Evolutionary conservation across 2,329 filamentous ascomycete species (phyloP).

Genomic region (Pseudogymnoascus sp.): DNA sequence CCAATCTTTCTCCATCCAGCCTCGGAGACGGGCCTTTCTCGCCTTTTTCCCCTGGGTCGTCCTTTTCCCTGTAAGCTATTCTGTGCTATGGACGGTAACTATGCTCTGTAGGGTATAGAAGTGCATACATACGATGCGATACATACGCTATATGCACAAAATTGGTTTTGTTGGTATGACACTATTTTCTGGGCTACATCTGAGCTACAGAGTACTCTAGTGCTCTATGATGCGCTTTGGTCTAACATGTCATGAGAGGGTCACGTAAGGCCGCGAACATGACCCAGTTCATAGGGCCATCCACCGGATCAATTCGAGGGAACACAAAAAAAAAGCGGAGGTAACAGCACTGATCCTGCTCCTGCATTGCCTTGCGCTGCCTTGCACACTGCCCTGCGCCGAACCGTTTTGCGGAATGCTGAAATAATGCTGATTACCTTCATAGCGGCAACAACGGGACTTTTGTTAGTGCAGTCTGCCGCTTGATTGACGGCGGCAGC

Average conservation of each 20-base stretch:
- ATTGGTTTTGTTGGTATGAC: background rate
- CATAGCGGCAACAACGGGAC: background rate
- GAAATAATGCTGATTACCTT: background rate
- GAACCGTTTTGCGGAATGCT: background rate
- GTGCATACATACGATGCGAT: background rate
- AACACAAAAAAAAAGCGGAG: slow-evolving; percentile 7
- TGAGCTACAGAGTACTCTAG: background rate
- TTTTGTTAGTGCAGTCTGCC: slow-evolving; percentile 4
- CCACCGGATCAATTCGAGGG: slow-evolving; percentile 3
- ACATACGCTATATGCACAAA: background rate
- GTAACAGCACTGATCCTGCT: background rate
- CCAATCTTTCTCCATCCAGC: slow-evolving; percentile 1
- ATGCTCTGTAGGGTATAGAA: background rate
- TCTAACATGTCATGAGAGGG: slow-evolving; percentile 3
- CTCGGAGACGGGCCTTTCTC: slow-evolving; percentile 7
- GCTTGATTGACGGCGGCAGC: slow-evolving; percentile 6
- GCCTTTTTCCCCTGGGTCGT: background rate
- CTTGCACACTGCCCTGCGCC: background rate
- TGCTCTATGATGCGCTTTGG: slow-evolving; percentile 1
- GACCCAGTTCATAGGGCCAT: background rate
- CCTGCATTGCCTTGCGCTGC: background rate
- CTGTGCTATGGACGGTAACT: background rate
- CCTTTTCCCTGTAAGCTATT: background rate
- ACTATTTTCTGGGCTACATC: background rate
- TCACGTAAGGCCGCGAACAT: slow-evolving; percentile 1